Conservation (phyloP, 2,329 filamentous ascomycete genomes). For the Trichoderma aggressivum region DNA sequence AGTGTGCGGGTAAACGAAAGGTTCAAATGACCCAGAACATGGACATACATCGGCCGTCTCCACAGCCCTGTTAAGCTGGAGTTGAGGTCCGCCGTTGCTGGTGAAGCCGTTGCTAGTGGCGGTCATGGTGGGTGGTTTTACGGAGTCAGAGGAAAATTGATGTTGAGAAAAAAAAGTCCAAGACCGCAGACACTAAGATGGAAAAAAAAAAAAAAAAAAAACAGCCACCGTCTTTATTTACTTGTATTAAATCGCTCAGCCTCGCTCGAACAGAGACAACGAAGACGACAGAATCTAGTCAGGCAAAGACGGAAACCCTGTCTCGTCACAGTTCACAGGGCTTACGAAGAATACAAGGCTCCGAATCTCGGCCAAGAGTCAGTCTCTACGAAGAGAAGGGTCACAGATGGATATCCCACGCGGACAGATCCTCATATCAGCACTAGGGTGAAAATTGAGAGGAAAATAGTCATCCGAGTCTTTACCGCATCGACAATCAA, state of each 20-base stretch:
- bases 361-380: not conserved
- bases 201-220: constrained; percentile 1
- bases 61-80: constrained; percentile 31
- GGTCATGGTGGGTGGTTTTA: not conserved
- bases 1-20: not conserved
- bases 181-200: not conserved
- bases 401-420: not conserved
- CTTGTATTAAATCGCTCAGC: not conserved
- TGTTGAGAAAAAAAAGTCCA: not conserved
- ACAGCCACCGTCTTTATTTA: not conserved
- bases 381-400: not conserved
- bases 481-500: not conserved
- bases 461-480: constrained; percentile 5
- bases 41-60: constrained; percentile 27
- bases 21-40: not conserved
- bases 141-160: not conserved
- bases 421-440: not conserved
- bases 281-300: not conserved
- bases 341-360: not conserved
- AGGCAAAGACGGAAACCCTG: not conserved
- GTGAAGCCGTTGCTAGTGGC: constrained; percentile 19
- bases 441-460: not conserved
- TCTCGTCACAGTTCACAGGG: not conserved
- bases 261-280: not conserved
- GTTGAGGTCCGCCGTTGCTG: constrained; percentile 24